Conservation (phyloP, 1,284 basidiomycete species). For the Trichosporon sp. region DNA sequence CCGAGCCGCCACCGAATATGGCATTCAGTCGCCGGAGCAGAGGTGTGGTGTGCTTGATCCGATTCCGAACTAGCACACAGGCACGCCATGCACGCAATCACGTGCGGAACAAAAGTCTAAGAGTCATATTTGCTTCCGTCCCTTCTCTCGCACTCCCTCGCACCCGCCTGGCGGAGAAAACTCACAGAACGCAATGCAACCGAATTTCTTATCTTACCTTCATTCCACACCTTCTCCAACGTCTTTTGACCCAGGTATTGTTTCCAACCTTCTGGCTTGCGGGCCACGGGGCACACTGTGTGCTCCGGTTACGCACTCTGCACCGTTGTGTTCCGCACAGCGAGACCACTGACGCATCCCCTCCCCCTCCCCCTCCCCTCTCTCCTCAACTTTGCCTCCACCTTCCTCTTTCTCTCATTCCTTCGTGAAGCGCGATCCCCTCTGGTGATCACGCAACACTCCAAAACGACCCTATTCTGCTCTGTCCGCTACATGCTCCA, state of each 20-base stretch:
- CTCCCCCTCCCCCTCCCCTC: conserved; percentile 15
- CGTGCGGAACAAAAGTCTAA: background rate
- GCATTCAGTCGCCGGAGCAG: background rate
- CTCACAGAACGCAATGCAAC: background rate
- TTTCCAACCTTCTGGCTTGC: background rate
- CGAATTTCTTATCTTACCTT: background rate
- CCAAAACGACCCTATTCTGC: conserved; percentile 46
- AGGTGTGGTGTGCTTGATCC: background rate
- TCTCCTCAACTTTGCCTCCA: background rate
- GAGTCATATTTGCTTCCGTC: background rate
- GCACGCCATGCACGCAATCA: background rate
- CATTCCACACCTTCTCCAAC: background rate
- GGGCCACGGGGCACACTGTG: background rate
- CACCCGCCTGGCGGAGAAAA: background rate
- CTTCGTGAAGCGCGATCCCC: background rate
- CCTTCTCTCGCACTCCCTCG: background rate
- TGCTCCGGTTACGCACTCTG: background rate
- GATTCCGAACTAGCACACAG: background rate
- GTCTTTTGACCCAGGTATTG: background rate
- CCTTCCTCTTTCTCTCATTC: background rate
- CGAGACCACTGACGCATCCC: conserved; percentile 4
- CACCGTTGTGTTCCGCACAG: background rate
- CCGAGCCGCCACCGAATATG: background rate
- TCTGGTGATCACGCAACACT: conserved; percentile 2
- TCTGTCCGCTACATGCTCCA: conserved; percentile 13